These are phyloP conservation scores for Collybiopsis luxurians DNA, from an alignment of 768 basidiomycete genomes.

Conservation along the genomic window DNA sequence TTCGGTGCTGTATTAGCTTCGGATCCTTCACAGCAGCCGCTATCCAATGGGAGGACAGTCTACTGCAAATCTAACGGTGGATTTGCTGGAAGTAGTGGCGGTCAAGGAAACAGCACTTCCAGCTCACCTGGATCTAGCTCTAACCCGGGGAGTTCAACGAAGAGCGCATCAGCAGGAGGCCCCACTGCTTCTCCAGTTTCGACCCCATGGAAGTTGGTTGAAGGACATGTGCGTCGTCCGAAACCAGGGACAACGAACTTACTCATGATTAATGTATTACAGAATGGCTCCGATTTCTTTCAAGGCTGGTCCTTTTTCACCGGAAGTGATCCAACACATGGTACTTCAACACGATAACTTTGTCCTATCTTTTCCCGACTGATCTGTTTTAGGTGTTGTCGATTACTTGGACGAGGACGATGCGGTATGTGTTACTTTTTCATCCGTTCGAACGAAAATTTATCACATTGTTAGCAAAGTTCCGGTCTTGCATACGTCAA, in stretches of 20 bases:
- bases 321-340: constrained; percentile 72
- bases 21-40: not conserved
- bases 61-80: constrained; percentile 39
- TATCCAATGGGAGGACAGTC: constrained; percentile 27
- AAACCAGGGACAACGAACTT: not conserved
- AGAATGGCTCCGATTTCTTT: constrained; percentile 76
- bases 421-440: constrained; percentile 44
- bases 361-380: not conserved
- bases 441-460: no score
- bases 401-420: constrained; percentile 61
- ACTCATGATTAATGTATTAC: constrained; percentile 12
- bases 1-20: constrained; percentile 52
- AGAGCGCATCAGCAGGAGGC: constrained; percentile 12
- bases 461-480: constrained; percentile 4
- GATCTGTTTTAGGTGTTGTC: constrained; percentile 33
- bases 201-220: constrained; percentile 58
- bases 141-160: constrained; percentile 14
- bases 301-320: constrained; percentile 77
- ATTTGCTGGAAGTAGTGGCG: constrained; percentile 10
- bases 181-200: constrained; percentile 25
- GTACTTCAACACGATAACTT: constrained; percentile 27
- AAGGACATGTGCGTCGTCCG: constrained; percentile 49
- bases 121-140: constrained; percentile 21
- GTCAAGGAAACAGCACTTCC: constrained; percentile 14
- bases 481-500: constrained; percentile 62